Conservation (phyloP, 495 filamentous ascomycete species). For the Neurospora sublineolata region DNA sequence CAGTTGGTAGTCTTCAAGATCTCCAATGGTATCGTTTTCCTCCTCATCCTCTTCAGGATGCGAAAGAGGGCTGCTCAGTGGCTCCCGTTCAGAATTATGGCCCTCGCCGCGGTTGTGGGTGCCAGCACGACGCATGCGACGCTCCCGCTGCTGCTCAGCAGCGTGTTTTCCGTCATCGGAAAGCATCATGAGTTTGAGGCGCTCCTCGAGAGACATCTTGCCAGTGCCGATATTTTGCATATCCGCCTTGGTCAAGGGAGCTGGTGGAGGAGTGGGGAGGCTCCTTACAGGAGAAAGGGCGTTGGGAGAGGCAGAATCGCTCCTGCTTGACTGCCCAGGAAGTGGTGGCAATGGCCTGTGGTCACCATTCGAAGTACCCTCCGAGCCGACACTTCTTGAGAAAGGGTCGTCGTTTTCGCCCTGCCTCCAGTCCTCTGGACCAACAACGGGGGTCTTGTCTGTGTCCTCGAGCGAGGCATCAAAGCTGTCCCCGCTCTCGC, state of each 20-base stretch:
- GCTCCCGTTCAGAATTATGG: constrained; percentile 37
- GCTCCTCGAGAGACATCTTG: constrained; percentile 70
- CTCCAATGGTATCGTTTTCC: constrained; percentile 41
- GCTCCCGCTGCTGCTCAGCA: constrained; percentile 48
- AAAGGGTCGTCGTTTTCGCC: constrained; percentile 63
- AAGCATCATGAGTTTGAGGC: constrained; percentile 73
- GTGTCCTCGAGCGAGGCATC: constrained; percentile 89
- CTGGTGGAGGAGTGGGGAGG: constrained; percentile 56
- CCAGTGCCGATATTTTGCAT: constrained; percentile 54
- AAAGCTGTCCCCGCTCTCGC: constrained; percentile 81
- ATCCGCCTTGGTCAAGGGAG: constrained; percentile 56
- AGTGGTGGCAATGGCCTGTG: constrained; percentile 66
- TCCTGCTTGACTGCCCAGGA: constrained; percentile 34
- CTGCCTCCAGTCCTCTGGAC: constrained; percentile 90
- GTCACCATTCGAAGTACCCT: constrained; percentile 57
- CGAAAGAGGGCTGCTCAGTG: constrained; percentile 25
- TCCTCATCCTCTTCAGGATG: constrained; percentile 22
- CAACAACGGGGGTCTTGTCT: constrained; percentile 91
- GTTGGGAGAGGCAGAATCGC: constrained; percentile 28
- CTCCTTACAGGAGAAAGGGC: constrained; percentile 48
- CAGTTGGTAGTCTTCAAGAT: constrained; percentile 48
- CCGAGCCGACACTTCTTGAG: constrained; percentile 53
- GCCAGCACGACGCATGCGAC: constrained; percentile 46
- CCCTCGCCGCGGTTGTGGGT: constrained; percentile 33
- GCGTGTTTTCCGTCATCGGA: constrained; percentile 44